phyloP scores from a whole-genome alignment of 495 filamentous ascomycete genomes.

The Hamigera avellanea region DNA sequence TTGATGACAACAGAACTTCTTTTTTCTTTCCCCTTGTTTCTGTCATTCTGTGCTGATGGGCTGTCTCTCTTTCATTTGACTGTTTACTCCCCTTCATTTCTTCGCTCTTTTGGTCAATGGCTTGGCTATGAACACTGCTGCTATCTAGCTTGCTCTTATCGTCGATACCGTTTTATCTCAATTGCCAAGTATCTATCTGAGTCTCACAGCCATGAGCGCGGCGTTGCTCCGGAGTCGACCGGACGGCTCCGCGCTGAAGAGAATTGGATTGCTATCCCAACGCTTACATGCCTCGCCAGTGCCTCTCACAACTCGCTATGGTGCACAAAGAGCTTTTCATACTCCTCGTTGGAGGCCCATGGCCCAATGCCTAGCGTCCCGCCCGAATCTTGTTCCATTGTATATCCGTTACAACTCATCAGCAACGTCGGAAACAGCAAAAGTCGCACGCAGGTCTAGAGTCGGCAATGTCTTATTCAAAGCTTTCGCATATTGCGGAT shows the following conservation, averaged over 20 bases:
- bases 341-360: slow-evolving; percentile 12
- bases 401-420: slow-evolving; percentile 19
- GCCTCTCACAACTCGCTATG: slow-evolving; percentile 3
- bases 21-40: too few species aligned
- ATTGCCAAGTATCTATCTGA: background rate
- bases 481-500: slow-evolving; percentile 44
- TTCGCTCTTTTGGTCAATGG: too few species aligned
- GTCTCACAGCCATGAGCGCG: slow-evolving; percentile 22
- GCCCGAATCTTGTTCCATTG: slow-evolving; percentile 3
- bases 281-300: slow-evolving; percentile 11
- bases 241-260: slow-evolving; percentile 19
- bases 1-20: too few species aligned
- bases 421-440: slow-evolving; percentile 7
- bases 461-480: slow-evolving; percentile 24
- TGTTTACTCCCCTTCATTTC: too few species aligned
- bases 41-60: too few species aligned
- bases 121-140: too few species aligned
- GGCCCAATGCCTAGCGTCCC: slow-evolving; percentile 14
- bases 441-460: slow-evolving; percentile 5
- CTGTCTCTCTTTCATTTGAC: too few species aligned
- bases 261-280: slow-evolving; percentile 17
- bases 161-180: too few species aligned
- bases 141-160: too few species aligned
- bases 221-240: slow-evolving; percentile 26
- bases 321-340: slow-evolving; percentile 13